These are phyloP conservation scores for Scutellaria galericulata DNA, from an alignment of 257 asterid genomes.

Conservation along the genomic window DNA sequence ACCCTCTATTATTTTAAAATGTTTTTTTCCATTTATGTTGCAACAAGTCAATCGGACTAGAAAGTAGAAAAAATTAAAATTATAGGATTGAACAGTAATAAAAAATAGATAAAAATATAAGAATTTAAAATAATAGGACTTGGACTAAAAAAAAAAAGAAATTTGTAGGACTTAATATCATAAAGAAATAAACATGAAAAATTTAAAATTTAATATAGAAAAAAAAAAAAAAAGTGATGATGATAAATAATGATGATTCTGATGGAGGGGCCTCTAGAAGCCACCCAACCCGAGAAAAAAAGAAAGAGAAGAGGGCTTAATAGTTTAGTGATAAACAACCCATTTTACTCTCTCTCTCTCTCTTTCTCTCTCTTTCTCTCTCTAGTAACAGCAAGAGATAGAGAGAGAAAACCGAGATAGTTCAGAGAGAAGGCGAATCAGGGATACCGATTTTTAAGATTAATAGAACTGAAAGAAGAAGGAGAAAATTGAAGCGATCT, in stretches of 20 bases:
- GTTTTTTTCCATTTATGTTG: no score
- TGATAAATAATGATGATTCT: slow-evolving; percentile 18
- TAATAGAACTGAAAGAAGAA: slow-evolving; percentile 21
- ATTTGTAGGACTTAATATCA: no score
- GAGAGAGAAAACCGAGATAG: slow-evolving; percentile 29
- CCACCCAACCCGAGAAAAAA: slow-evolving; percentile 31
- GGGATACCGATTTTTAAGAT: slow-evolving; percentile 25
- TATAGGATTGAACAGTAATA: no score
- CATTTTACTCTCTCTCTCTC: slow-evolving; percentile 24
- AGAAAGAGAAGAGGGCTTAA: background rate
- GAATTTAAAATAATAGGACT: no score
- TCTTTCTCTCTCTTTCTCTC: slow-evolving; percentile 33
- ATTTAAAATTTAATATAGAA: no score
- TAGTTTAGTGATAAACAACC: slow-evolving; percentile 27
- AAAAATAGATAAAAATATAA: background rate
- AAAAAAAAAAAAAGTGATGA: slow-evolving; percentile 4
- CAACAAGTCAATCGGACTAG: no score
- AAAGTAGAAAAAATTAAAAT: no score
- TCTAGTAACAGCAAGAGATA: slow-evolving; percentile 24
- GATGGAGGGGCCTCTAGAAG: slow-evolving; percentile 30
- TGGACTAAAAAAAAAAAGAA: no score
- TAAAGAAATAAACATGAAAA: background rate
- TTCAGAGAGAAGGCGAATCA: slow-evolving; percentile 11
- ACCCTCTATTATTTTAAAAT: no score
- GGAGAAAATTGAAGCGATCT: slow-evolving; percentile 45